Base-by-base conservation (phyloP, 768 basidiomycete species). In the Calocera cornea region DNA sequence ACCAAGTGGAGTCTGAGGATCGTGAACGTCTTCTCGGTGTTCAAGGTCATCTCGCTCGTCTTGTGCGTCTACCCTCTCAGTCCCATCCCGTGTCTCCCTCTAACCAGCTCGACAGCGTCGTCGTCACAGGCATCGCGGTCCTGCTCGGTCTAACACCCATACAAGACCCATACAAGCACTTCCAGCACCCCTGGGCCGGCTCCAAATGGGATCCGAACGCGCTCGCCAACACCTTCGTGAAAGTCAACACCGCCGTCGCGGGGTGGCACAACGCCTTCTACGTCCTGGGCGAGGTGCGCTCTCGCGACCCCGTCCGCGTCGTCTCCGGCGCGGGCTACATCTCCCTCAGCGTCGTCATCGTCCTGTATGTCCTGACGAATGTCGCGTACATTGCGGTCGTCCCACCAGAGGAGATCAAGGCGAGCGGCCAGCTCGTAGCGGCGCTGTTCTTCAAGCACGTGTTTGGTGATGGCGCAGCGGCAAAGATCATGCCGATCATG, bases 241-340 rank as follows among this genome's bases (percentile, higher is more conserved):
- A 77, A 66, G 72, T 72, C 49, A 73, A 73, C 68, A 76, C 69
- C 63, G 68, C 74, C 1, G 77, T 84, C 72, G 80, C 83, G 60
- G 89, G 89, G 0, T 91, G 89, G 72, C 83, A 84, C 1, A 88
- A 87, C 67, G 87, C 87, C 10, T 89, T 90, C 72, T 89, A 88
- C 69, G 86, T 84, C 0, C 77, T 90, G 2, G 87, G 86, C 2
- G 88, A 91, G 72, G 79, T 88, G 5, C 80, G 80, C 27, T 68
- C 70, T 2, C 65, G 75, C 69, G 81, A 90, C 69, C 89, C 88
- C 0, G 81, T 90, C 2, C 79, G 81, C 41, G 90, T 88, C 0
- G 83, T 91, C 73, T 88, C 85, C 72, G 78, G 81, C 11, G 89
- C 88, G 0, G 87, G 86, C 0, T 87, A 88, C 0, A 72, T 87